Conservation (phyloP, 352 stramenopile genomes). For the Phytopythium ostracodes region DNA sequence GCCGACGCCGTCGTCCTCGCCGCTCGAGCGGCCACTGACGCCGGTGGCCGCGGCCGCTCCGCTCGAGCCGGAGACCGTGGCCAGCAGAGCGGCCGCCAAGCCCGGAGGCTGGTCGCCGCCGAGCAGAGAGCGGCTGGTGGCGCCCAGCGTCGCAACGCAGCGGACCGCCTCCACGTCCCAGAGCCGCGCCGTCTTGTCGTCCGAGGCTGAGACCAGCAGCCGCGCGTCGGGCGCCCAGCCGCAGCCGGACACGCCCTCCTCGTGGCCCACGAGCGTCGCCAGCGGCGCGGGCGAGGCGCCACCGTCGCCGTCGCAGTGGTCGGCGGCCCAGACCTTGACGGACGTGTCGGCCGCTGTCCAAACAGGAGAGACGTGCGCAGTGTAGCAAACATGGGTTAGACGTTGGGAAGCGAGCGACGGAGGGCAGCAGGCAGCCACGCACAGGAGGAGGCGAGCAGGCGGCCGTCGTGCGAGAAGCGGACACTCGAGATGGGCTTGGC, state of each 20-base stretch:
- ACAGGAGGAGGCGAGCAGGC: conserved; percentile 67
- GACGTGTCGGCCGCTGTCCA: conserved; percentile 62
- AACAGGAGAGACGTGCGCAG: background rate
- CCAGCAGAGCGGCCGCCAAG: conserved; percentile 7
- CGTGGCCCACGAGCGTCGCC: conserved; percentile 80
- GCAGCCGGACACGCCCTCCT: conserved; percentile 92
- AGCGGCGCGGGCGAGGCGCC: conserved; percentile 13
- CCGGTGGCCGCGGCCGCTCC: background rate
- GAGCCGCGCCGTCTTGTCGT: conserved; percentile 94
- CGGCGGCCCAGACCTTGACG: conserved; percentile 70
- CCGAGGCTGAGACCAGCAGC: conserved; percentile 92
- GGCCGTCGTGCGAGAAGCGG: conserved; percentile 54
- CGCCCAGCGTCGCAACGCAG: conserved; percentile 65
- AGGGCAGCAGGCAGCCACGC: conserved; percentile 10
- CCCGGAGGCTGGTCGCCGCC: conserved; percentile 11
- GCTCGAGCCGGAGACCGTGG: background rate
- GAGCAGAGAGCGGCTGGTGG: conserved; percentile 29
- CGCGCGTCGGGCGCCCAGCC: conserved; percentile 84
- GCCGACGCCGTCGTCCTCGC: conserved; percentile 7
- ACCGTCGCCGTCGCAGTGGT: conserved; percentile 13
- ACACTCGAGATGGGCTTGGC: conserved; percentile 72
- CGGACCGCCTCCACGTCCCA: conserved; percentile 92
- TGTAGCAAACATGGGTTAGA: no score
- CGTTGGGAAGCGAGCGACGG: background rate
- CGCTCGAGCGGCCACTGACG: background rate